phyloP scores from a whole-genome alignment of 164 flowering plant species.

The Liquidambar formosana region DNA sequence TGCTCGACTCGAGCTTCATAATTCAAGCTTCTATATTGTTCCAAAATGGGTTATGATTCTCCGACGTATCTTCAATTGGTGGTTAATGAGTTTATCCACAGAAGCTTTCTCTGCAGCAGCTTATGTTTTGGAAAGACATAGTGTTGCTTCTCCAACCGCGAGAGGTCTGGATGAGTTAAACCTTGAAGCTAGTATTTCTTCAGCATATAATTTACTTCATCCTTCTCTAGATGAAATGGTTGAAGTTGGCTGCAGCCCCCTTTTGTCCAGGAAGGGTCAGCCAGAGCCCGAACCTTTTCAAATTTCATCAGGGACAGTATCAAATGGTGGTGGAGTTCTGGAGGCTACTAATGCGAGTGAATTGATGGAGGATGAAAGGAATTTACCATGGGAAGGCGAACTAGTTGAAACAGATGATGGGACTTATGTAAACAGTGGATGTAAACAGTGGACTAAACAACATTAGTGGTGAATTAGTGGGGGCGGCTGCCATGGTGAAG shows the following conservation, averaged over 20 bases:
- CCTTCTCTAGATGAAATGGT: constrained; percentile 82
- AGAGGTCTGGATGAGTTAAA: constrained; percentile 8
- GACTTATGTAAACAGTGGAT: not conserved
- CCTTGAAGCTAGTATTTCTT: constrained; percentile 8
- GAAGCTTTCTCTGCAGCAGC: constrained; percentile 35
- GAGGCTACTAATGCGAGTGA: constrained; percentile 8
- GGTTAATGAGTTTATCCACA: constrained; percentile 40
- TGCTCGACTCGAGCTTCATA: constrained; percentile 57
- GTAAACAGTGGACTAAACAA: constrained; percentile 2
- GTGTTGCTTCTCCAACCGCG: constrained; percentile 10
- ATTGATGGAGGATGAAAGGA: constrained; percentile 12
- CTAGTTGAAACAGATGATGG: not conserved
- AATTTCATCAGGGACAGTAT: constrained; percentile 1
- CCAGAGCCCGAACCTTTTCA: constrained; percentile 17
- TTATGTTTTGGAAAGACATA: constrained; percentile 44
- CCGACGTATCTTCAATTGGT: constrained; percentile 80
- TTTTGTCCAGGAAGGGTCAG: constrained; percentile 5
- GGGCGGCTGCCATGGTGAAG: constrained; percentile 6
- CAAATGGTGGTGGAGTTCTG: constrained; percentile 9
- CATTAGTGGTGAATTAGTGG: constrained; percentile 9
- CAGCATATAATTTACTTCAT: constrained; percentile 17
- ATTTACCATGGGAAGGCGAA: constrained; percentile 4
- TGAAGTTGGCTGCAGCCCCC: constrained; percentile 41
- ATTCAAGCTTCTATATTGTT: constrained; percentile 44
- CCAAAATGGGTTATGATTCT: constrained; percentile 75